These are phyloP conservation scores for Cutaneotrichosporon arboriforme DNA, from an alignment of 1,284 basidiomycete genomes.

Conservation along the genomic window DNA sequence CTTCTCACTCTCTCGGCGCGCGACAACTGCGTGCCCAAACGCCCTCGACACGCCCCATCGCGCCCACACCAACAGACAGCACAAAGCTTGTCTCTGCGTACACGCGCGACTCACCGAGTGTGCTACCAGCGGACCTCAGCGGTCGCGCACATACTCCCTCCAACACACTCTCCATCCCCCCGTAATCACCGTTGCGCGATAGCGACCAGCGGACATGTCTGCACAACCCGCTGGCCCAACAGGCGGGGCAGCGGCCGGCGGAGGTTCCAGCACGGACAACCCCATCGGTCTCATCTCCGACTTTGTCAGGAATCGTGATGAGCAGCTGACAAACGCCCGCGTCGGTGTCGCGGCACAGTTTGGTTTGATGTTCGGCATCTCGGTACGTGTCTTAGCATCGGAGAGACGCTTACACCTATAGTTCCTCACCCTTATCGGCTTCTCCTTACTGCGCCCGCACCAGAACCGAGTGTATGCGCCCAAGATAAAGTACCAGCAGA, in stretches of 20 bases:
- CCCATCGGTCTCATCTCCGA: conserved; percentile 21
- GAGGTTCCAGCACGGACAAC: conserved; percentile 22
- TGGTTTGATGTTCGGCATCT: conserved; percentile 62
- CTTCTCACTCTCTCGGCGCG: no score
- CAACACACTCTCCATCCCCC: no score
- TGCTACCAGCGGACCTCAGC: no score
- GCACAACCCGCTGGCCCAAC: not conserved
- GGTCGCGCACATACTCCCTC: no score
- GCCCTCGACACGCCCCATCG: no score
- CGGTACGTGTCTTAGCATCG: conserved; percentile 53
- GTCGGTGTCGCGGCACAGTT: conserved; percentile 77
- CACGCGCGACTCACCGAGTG: no score
- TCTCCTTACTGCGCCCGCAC: conserved; percentile 70
- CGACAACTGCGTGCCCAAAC: no score
- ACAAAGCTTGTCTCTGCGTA: no score
- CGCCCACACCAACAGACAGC: no score
- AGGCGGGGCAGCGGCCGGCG: no score
- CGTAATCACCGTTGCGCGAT: no score
- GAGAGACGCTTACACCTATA: conserved; percentile 5
- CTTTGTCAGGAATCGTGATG: conserved; percentile 34
- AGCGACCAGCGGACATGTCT: not conserved
- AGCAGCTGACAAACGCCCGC: conserved; percentile 51
- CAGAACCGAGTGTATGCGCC: conserved; percentile 56
- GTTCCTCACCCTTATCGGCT: conserved; percentile 62
- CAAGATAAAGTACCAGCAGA: conserved; percentile 69